Conservation (phyloP, 1,284 basidiomycete genomes). For the Moniliella sp. region DNA sequence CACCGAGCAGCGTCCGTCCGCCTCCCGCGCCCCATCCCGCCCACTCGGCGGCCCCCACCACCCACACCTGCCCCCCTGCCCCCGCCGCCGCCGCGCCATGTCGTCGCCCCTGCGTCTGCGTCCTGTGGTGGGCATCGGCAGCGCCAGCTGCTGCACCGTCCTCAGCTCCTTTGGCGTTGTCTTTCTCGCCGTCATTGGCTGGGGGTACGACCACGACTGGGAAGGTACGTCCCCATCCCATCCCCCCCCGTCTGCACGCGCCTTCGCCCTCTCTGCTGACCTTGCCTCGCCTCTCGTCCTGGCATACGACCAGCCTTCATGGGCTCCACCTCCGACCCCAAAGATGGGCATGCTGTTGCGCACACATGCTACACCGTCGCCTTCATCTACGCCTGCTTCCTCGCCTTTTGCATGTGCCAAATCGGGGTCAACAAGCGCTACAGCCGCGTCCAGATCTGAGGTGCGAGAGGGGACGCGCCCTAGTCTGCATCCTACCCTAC, state of each 20-base stretch:
- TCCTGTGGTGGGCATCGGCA: neutral
- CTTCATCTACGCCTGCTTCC: conserved; percentile 38
- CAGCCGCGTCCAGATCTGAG: conserved; percentile 19
- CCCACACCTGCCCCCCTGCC: too few species aligned
- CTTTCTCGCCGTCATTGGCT: conserved; percentile 36
- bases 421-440: conserved; percentile 22
- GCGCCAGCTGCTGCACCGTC: conserved; percentile 40
- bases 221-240: neutral
- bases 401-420: conserved; percentile 40
- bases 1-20: too few species aligned
- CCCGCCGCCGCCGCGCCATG: too few species aligned
- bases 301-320: conserved; percentile 34
- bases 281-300: conserved; percentile 3
- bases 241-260: too few species aligned
- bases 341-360: conserved; percentile 36
- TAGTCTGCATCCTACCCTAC: too few species aligned
- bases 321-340: conserved; percentile 37
- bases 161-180: conserved; percentile 40
- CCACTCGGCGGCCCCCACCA: too few species aligned
- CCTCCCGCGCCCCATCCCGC: too few species aligned
- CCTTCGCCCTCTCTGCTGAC: neutral
- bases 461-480: too few species aligned
- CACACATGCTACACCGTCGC: conserved; percentile 39
- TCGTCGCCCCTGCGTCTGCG: neutral
- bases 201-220: conserved; percentile 5